Evolutionary conservation across 768 basidiomycete genomes (phyloP).

Genomic region (Holtermanniella nyarrowii): DNA sequence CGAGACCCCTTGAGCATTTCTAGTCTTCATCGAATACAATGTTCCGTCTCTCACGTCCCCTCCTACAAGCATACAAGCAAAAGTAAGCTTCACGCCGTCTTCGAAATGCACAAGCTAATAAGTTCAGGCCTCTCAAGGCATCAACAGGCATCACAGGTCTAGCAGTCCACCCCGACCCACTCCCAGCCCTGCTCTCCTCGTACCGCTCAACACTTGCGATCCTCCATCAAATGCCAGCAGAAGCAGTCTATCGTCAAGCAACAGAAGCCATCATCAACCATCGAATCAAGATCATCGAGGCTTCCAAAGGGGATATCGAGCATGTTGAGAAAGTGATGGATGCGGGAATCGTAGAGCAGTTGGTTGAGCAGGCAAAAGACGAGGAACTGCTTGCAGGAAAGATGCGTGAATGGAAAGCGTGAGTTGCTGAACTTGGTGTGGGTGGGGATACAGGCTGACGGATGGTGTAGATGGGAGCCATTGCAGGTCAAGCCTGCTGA

Average conservation of each 20-base stretch:
- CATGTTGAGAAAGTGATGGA: slow-evolving; percentile 63
- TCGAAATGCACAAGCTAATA: no score
- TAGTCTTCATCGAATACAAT: no score
- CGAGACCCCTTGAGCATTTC: no score
- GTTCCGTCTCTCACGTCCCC: background rate
- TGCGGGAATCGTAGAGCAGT: slow-evolving; percentile 80
- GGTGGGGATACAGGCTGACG: background rate
- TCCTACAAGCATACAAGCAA: background rate
- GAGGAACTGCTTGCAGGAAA: slow-evolving; percentile 66
- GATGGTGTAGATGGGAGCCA: slow-evolving; percentile 64
- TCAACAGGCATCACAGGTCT: slow-evolving; percentile 84
- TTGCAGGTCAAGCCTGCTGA: slow-evolving; percentile 67
- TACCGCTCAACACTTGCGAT: slow-evolving; percentile 67
- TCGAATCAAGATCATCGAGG: slow-evolving; percentile 63
- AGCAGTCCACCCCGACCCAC: slow-evolving; percentile 68
- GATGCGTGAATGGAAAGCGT: slow-evolving; percentile 96
- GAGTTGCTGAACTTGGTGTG: slow-evolving; percentile 46
- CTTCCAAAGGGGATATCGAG: slow-evolving; percentile 54
- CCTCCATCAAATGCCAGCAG: slow-evolving; percentile 59
- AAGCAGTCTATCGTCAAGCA: slow-evolving; percentile 81
- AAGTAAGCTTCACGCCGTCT: background rate
- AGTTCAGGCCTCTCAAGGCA: slow-evolving; percentile 48
- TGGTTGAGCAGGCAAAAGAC: slow-evolving; percentile 67
- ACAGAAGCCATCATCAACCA: slow-evolving; percentile 73
- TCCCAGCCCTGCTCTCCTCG: slow-evolving; percentile 63